Percentiles rank a stretch among this genome's conserved stretches.
These are phyloP conservation scores for Pyrenophora graminea DNA, from an alignment of 2,329 filamentous ascomycete species.

Conservation along the genomic window DNA sequence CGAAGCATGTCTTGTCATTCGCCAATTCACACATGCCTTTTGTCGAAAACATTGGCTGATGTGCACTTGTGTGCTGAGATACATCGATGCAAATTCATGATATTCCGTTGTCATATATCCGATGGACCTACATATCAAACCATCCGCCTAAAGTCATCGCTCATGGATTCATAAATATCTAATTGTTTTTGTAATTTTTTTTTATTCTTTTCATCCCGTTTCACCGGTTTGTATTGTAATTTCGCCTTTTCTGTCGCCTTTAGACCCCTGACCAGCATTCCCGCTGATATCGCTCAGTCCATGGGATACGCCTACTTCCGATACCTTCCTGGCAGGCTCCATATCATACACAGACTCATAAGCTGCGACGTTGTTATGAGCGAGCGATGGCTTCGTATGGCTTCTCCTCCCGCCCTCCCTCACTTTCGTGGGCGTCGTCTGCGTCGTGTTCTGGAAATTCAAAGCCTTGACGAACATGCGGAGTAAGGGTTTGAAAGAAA, in stretches of 20 bases:
- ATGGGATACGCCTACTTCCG: slow-evolving; percentile 12
- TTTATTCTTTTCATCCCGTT: background rate
- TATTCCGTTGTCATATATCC: background rate
- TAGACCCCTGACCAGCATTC: background rate
- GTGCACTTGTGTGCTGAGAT: too few relatives aligned
- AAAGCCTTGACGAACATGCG: slow-evolving; percentile 24
- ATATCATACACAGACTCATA: slow-evolving; percentile 10
- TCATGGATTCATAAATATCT: background rate
- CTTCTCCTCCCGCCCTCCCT: slow-evolving; percentile 3
- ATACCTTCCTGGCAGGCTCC: slow-evolving; percentile 13
- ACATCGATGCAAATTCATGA: background rate
- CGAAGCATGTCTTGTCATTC: too few relatives aligned
- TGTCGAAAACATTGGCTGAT: too few relatives aligned
- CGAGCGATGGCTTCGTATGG: slow-evolving; percentile 2
- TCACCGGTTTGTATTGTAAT: slow-evolving; percentile 16
- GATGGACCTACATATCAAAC: background rate
- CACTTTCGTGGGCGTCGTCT: slow-evolving; percentile 22
- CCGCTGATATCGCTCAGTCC: slow-evolving; percentile 12
- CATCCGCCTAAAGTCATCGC: background rate
- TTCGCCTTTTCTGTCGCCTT: background rate
- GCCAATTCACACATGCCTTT: too few relatives aligned
- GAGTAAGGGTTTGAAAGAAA: slow-evolving; percentile 34
- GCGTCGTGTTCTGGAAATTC: slow-evolving; percentile 19
- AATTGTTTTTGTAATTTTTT: background rate
- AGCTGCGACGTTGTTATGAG: background rate